These are phyloP conservation scores for Naganishia randhawae DNA, from an alignment of 768 basidiomycete species.

Conservation along the genomic window DNA sequence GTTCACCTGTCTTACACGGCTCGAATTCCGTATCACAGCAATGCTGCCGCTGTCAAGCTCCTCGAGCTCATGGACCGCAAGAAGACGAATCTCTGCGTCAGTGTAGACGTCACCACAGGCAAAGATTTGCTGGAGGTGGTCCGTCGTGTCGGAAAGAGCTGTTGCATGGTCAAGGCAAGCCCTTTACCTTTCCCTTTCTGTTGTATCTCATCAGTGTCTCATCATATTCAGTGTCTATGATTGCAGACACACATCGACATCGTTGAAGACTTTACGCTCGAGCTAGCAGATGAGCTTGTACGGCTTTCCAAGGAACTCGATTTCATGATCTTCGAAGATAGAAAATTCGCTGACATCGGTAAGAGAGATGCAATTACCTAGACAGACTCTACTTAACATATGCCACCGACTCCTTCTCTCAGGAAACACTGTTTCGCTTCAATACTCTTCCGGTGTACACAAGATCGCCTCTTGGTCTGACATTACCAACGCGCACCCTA, in stretches of 20 bases:
- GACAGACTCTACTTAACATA: slow-evolving; percentile 52
- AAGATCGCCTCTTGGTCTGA: slow-evolving; percentile 94
- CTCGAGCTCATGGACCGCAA: slow-evolving; percentile 81
- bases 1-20: slow-evolving; percentile 38
- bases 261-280: slow-evolving; percentile 79
- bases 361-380: slow-evolving; percentile 32
- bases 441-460: slow-evolving; percentile 89
- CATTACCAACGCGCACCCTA: slow-evolving; percentile 91
- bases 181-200: neutral
- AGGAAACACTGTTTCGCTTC: slow-evolving; percentile 95
- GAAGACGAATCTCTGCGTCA: slow-evolving; percentile 85
- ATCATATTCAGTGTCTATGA: neutral
- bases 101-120: slow-evolving; percentile 83
- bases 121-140: slow-evolving; percentile 78
- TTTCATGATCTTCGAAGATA: slow-evolving; percentile 95
- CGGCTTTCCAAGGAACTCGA: slow-evolving; percentile 73
- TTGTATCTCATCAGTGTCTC: neutral
- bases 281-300: slow-evolving; percentile 66
- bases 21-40: slow-evolving; percentile 51
- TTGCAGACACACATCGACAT: slow-evolving; percentile 94
- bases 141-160: slow-evolving; percentile 78
- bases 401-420: neutral
- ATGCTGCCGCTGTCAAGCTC: slow-evolving; percentile 73
- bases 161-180: slow-evolving; percentile 84
- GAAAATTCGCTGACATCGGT: slow-evolving; percentile 99